phyloP scores from a whole-genome alignment of 306 rosid genomes.

The Biancaea sappan region DNA sequence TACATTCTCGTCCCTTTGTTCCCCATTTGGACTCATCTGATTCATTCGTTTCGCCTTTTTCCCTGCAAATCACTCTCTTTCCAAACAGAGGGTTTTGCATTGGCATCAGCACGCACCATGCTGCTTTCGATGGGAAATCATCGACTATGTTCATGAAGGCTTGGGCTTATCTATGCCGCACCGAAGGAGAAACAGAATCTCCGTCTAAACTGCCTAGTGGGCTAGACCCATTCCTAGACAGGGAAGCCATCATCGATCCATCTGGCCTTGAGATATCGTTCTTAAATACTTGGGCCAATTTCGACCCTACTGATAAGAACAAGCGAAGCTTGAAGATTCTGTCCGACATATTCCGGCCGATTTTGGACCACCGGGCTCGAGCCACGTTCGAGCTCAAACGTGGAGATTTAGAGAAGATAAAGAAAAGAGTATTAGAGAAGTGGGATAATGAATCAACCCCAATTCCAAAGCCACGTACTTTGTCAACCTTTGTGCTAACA shows the following conservation, averaged over 20 bases:
- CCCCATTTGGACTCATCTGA: too few species aligned
- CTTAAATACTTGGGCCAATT: not conserved
- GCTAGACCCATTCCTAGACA: too few species aligned
- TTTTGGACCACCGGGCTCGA: constrained; percentile 25
- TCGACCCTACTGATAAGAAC: not conserved
- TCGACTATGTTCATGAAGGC: too few species aligned
- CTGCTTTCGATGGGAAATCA: too few species aligned
- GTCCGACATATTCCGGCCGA: not conserved
- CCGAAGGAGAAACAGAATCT: too few species aligned
- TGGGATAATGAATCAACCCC: not conserved
- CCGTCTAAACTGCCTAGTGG: too few species aligned
- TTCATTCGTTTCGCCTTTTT: too few species aligned
- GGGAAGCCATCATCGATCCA: constrained; percentile 40
- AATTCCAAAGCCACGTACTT: not conserved
- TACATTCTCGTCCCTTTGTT: too few species aligned
- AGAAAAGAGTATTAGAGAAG: constrained; percentile 13
- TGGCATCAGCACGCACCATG: too few species aligned
- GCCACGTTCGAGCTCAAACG: constrained; percentile 43
- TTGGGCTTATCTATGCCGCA: too few species aligned
- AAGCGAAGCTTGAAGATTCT: constrained; percentile 30
- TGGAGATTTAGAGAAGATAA: constrained; percentile 36
- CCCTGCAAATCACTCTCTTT: too few species aligned
- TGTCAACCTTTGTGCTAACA: constrained; percentile 35
- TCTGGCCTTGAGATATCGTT: constrained; percentile 10
- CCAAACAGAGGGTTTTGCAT: too few species aligned